A percentile compares a stretch with the other conserved stretches of the same genome.
phyloP scores from a whole-genome alignment of 306 rosid genomes.

The Luffa acutangula region DNA sequence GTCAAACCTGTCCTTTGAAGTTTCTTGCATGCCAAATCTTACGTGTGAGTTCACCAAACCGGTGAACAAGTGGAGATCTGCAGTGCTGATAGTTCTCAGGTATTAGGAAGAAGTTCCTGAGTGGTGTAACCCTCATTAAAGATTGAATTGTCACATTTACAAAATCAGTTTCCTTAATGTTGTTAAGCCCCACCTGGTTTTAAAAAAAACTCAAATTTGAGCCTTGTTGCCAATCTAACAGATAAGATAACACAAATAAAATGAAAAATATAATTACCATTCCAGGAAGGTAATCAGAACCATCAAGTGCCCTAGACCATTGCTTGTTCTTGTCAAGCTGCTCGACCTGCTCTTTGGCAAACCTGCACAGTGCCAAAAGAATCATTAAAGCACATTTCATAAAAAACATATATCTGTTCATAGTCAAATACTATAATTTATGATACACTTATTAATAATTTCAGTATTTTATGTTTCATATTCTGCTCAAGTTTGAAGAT shows the following conservation, averaged over 20 bases:
- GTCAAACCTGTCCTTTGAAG: slow-evolving; percentile 91
- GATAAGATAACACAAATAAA: not conserved
- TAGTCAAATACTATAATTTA: not conserved
- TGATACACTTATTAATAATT: not conserved
- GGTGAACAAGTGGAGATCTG: slow-evolving; percentile 83
- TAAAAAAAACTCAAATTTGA: slow-evolving; percentile 5
- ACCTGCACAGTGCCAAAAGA: slow-evolving; percentile 31
- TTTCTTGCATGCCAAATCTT: slow-evolving; percentile 96
- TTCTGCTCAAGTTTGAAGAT: not conserved
- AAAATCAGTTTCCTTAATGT: slow-evolving; percentile 94
- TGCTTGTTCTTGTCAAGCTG: slow-evolving; percentile 82
- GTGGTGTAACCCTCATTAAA: slow-evolving; percentile 88
- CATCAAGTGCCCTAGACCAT: slow-evolving; percentile 98
- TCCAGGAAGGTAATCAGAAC: slow-evolving; percentile 98
- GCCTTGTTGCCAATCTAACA: not conserved
- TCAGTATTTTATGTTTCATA: not conserved
- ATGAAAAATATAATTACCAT: slow-evolving; percentile 44
- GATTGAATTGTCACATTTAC: slow-evolving; percentile 94
- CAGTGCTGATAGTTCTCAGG: slow-evolving; percentile 79
- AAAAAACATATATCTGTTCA: not conserved
- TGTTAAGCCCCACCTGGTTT: slow-evolving; percentile 82
- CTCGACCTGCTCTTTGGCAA: slow-evolving; percentile 65
- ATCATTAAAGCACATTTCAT: not conserved
- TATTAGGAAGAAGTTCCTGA: slow-evolving; percentile 87
- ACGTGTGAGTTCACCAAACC: slow-evolving; percentile 94